phyloP scores from a whole-genome alignment of 306 rosid genomes.

The Dryas octopetala region DNA sequence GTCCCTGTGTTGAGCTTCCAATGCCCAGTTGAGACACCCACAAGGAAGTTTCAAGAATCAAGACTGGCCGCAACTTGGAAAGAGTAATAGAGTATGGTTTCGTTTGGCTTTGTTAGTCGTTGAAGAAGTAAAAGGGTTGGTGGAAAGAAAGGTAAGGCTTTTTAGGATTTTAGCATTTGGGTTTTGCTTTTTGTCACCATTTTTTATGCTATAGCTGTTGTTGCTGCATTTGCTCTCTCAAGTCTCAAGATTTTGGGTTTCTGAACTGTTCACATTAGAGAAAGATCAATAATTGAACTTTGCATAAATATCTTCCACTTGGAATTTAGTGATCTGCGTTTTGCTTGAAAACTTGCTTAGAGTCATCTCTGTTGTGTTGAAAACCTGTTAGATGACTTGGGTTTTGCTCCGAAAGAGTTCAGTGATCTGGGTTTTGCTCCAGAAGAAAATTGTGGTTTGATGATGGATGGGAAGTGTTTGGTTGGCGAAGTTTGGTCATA shows the following conservation, averaged over 20 bases:
- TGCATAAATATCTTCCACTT: not conserved
- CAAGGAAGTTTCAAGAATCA: slow-evolving; percentile 15
- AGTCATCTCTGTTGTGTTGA: not conserved
- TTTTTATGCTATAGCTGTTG: slow-evolving; percentile 4
- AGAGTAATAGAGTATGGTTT: not conserved
- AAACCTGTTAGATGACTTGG: slow-evolving; percentile 2
- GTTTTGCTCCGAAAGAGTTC: slow-evolving; percentile 7
- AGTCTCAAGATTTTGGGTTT: slow-evolving; percentile 15
- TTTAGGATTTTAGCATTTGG: slow-evolving; percentile 12
- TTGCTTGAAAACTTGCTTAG: not conserved
- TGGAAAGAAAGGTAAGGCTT: slow-evolving; percentile 16
- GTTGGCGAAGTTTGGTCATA: slow-evolving; percentile 37
- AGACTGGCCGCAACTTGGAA: slow-evolving; percentile 26
- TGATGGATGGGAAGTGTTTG: not conserved
- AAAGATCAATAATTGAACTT: not conserved
- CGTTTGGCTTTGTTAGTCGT: slow-evolving; percentile 7
- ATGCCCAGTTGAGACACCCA: slow-evolving; percentile 5
- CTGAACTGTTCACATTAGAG: slow-evolving; percentile 1
- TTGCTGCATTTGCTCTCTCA: slow-evolving; percentile 5
- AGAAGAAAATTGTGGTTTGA: not conserved
- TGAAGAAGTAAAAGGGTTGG: slow-evolving; percentile 20
- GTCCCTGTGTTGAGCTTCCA: slow-evolving; percentile 32
- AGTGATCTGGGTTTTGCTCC: slow-evolving; percentile 11
- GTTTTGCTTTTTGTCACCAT: not conserved
- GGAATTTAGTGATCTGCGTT: slow-evolving; percentile 15